These are phyloP conservation scores for Hyphodiscus sp. DNA, from an alignment of 2,329 filamentous ascomycete species.

Conservation along the genomic window DNA sequence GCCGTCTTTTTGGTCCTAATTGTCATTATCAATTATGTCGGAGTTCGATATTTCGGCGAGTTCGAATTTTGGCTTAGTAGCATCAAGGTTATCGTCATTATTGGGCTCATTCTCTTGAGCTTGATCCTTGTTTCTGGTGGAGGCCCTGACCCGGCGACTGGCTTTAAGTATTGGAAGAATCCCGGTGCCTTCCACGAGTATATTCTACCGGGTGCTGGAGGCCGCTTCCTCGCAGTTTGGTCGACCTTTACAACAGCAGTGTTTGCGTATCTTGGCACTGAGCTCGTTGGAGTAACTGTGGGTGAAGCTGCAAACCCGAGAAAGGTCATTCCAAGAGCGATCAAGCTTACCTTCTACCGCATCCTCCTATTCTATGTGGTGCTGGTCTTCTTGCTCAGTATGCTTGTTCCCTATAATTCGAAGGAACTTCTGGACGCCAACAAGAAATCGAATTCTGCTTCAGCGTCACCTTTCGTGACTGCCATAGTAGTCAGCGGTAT, in stretches of 20 bases:
- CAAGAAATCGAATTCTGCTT: conserved; percentile 30
- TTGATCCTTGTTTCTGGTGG: conserved; percentile 58
- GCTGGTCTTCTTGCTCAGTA: conserved; percentile 52
- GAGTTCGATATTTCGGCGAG: conserved; percentile 29
- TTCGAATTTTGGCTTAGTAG: conserved; percentile 52
- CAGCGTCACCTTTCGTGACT: conserved; percentile 44
- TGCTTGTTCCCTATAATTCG: conserved; percentile 60
- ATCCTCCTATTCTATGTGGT: conserved; percentile 58
- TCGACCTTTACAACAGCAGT: conserved; percentile 43
- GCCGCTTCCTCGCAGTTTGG: conserved; percentile 54
- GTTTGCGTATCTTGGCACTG: conserved; percentile 57
- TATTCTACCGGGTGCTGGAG: conserved; percentile 29
- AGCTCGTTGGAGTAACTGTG: conserved; percentile 55
- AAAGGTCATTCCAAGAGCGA: conserved; percentile 59
- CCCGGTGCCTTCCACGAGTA: conserved; percentile 38
- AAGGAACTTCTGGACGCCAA: conserved; percentile 44
- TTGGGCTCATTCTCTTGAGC: conserved; percentile 60
- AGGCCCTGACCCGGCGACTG: conserved; percentile 45
- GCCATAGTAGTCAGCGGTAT: conserved; percentile 64
- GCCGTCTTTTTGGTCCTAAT: conserved; percentile 61
- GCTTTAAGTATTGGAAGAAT: conserved; percentile 44
- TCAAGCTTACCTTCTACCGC: conserved; percentile 53
- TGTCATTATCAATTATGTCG: conserved; percentile 60
- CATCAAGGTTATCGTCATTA: conserved; percentile 58
- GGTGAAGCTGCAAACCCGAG: conserved; percentile 59